Base-by-base conservation (phyloP, 495 filamentous ascomycete genomes). In the Penicillium verhagenii region DNA sequence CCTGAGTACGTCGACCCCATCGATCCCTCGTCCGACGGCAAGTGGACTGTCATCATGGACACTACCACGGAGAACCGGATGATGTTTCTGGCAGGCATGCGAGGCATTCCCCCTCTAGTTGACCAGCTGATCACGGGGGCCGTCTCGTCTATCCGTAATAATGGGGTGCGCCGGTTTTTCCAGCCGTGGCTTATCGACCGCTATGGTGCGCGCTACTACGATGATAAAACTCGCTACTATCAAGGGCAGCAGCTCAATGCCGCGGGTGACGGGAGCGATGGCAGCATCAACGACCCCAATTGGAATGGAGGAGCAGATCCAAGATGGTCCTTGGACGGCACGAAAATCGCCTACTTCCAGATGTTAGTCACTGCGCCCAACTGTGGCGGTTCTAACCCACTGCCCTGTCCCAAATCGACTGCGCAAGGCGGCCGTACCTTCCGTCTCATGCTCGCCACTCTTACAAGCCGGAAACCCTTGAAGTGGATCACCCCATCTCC, bases 291-390 rank as follows among this genome's bases (percentile, higher is more conserved):
- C 13, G 65, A 68, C 47, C 54, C 58, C 0, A 59, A 60, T 39
- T 68, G 65, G 65, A 64, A 68, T 44, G 61, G 58, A 6, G 50
- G 45, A 2, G 65, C 65, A 8, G 65, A 67, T 50, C 65, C 65
- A 3, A 39, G 50, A 20, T 67, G 52, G 43, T 67, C 65, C 16
- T 50, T 52, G 20, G 61, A 67, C 49, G 54, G 61, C 13, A 64
- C 61, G 0, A 47, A 55, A 4, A 60, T 67, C 9, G 61, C 56
- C 0, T 67, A 62, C 40, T 60, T 14, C 29, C 56, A 67, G 44
- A 45, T 43, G 6, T 40, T 67, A 25, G 55, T 59, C 8, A 37
- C 42, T 0, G 37, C 58, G 1, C 65, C 65, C 1, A 54, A 52
- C 7, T 63, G 60, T 20, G 60, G 60, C 2, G 61, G 57, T 4